Conservation (phyloP, 345 rosid species). For the Sapria himalayana region DNA sequence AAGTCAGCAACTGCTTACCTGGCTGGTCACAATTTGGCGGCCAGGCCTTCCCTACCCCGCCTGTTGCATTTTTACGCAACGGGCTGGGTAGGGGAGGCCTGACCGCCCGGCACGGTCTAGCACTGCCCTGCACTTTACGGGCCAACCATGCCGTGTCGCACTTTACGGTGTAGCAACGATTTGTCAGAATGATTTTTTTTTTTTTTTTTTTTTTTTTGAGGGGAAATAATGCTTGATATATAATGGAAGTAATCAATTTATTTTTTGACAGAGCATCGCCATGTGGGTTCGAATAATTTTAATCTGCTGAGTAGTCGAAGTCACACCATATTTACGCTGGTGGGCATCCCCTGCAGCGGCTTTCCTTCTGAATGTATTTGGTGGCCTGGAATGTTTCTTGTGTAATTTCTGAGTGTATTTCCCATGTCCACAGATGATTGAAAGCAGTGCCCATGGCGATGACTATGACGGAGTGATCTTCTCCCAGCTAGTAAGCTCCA, state of each 20-base stretch:
- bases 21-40: too few species aligned
- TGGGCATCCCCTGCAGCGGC: conserved; percentile 11
- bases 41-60: too few species aligned
- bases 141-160: neutral
- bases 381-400: neutral
- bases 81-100: too few species aligned
- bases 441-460: conserved; percentile 81
- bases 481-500: conserved; percentile 72
- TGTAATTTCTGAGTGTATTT: conserved; percentile 1
- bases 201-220: conserved; percentile 5
- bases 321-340: conserved; percentile 96
- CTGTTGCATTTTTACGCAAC: too few species aligned
- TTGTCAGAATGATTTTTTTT: conserved; percentile 1
- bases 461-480: conserved; percentile 97
- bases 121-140: conserved; percentile 1
- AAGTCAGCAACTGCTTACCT: too few species aligned
- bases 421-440: conserved; percentile 62
- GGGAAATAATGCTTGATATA: conserved; percentile 12
- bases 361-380: neutral
- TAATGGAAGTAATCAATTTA: too few species aligned
- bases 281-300: conserved; percentile 98
- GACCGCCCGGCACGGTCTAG: neutral
- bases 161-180: neutral
- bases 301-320: conserved; percentile 95
- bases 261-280: conserved; percentile 99